Base-by-base conservation (phyloP, 768 basidiomycete genomes). In the Kwoniella heveanensis region DNA sequence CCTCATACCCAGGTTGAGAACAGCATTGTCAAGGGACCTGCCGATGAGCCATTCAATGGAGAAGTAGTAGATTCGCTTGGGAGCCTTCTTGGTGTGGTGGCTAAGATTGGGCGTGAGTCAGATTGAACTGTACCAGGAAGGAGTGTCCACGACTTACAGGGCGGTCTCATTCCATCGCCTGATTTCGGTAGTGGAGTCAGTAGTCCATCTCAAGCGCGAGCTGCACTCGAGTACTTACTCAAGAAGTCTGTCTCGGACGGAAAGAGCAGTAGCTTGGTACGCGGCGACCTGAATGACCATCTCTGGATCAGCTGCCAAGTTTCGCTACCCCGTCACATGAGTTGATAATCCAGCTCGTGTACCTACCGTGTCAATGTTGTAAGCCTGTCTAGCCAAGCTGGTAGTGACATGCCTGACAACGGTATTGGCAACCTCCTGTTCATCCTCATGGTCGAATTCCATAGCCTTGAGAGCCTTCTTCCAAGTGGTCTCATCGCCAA, bases 241-340 rank as follows among this genome's bases (percentile, higher is more conserved):
- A 56, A 96, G 83, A 39, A 98, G 85, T 74, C 91, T 88, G 80
- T 98, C 94, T 61, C 93, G 85, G 54, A 89, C 89, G 49, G 91
- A 88, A 36, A 95, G 81, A 2, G 95, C 92, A 17, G 90, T 85
- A 2, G 93, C 93, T 79, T 95, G 92, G 82, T 96, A 97, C 39
- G 91, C 90, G 50, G 91, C 90, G 36, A 92, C 81, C 78, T 89
- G 50, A 26, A 12, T 21, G 47, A 46, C 10, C 17, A 21, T 32
- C 15, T 37, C 9, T 32, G 56, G 32, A 68, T 32, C 32, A 32
- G 32, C 32, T 32, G 5, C 32, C 7, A 32, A 32, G 32, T 13
- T 6, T 13, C 32, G 7, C 32, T 32, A 13, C 5, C 5, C 32
- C 32, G 13, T 32, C 13, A 13, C 13, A 13, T 6, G 13, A 32